These are phyloP conservation scores for Cutaneotrichosporon sp. DNA, from an alignment of 1,284 basidiomycete species.

Conservation along the genomic window DNA sequence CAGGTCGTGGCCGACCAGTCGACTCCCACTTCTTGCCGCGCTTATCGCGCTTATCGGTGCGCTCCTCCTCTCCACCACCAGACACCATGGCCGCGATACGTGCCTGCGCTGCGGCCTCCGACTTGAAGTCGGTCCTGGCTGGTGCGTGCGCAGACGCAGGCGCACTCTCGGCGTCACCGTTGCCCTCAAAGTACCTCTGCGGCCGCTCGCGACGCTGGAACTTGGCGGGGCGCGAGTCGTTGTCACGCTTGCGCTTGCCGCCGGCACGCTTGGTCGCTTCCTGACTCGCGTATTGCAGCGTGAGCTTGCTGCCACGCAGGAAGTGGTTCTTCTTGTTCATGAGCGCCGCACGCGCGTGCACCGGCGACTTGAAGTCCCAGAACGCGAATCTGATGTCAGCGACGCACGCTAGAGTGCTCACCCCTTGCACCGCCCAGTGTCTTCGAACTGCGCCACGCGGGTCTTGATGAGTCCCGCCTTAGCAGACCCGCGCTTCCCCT, in stretches of 20 bases:
- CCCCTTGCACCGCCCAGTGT: slow-evolving; percentile 93
- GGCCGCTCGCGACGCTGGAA: neutral
- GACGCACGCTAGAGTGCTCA: slow-evolving; percentile 51
- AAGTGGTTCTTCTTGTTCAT: slow-evolving; percentile 80
- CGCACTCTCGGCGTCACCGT: slow-evolving; percentile 8
- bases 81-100: slow-evolving; percentile 23
- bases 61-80: slow-evolving; percentile 14
- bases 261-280: slow-evolving; percentile 43
- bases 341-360: slow-evolving; percentile 77
- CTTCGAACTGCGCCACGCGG: slow-evolving; percentile 92
- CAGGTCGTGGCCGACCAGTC: slow-evolving; percentile 68
- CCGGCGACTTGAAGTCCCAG: slow-evolving; percentile 78
- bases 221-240: slow-evolving; percentile 17
- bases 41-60: slow-evolving; percentile 31
- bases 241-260: slow-evolving; percentile 9
- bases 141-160: neutral
- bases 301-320: slow-evolving; percentile 66
- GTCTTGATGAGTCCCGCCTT: slow-evolving; percentile 77
- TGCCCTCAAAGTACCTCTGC: slow-evolving; percentile 23
- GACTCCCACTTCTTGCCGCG: slow-evolving; percentile 52
- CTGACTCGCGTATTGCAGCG: slow-evolving; percentile 48
- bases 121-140: slow-evolving; percentile 17
- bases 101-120: slow-evolving; percentile 17
- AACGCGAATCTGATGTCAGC: slow-evolving; percentile 75
- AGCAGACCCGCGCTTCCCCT: slow-evolving; percentile 47